Conservation (phyloP, 768 basidiomycete genomes). For the Amanita polypyramis region DNA sequence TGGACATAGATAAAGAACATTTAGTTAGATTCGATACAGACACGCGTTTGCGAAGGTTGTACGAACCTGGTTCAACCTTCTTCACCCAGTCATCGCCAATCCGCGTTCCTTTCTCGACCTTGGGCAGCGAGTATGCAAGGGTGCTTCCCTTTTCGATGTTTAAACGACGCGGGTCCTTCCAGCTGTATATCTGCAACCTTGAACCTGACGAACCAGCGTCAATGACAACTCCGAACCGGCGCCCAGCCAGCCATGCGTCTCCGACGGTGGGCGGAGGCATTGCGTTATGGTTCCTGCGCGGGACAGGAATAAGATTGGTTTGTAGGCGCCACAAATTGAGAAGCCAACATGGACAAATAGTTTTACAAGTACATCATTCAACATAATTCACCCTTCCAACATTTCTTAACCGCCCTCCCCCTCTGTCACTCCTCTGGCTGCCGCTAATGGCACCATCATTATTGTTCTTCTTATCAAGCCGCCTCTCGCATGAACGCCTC, state of each 20-base stretch:
- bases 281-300: neutral
- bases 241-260: slow-evolving; percentile 68
- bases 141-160: slow-evolving; percentile 40
- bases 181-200: slow-evolving; percentile 92
- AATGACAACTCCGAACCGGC: slow-evolving; percentile 89
- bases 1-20: slow-evolving; percentile 1
- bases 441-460: slow-evolving; percentile 7
- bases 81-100: slow-evolving; percentile 76
- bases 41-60: neutral
- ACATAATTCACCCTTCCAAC: slow-evolving; percentile 16
- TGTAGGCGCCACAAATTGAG: neutral
- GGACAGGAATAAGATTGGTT: neutral
- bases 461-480: slow-evolving; percentile 10
- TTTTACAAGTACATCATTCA: slow-evolving; percentile 10
- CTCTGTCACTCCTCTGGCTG: slow-evolving; percentile 8
- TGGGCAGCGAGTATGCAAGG: slow-evolving; percentile 52
- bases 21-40: neutral
- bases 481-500: slow-evolving; percentile 21
- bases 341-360: slow-evolving; percentile 2
- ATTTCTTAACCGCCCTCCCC: slow-evolving; percentile 16
- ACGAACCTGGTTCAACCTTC: slow-evolving; percentile 91
- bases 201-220: slow-evolving; percentile 99
- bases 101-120: slow-evolving; percentile 86
- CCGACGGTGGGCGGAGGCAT: slow-evolving; percentile 72
- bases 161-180: slow-evolving; percentile 67